Evolutionary conservation across 495 filamentous ascomycete genomes (phyloP).

Genomic region (Aspergillus sclerotioniger): DNA sequence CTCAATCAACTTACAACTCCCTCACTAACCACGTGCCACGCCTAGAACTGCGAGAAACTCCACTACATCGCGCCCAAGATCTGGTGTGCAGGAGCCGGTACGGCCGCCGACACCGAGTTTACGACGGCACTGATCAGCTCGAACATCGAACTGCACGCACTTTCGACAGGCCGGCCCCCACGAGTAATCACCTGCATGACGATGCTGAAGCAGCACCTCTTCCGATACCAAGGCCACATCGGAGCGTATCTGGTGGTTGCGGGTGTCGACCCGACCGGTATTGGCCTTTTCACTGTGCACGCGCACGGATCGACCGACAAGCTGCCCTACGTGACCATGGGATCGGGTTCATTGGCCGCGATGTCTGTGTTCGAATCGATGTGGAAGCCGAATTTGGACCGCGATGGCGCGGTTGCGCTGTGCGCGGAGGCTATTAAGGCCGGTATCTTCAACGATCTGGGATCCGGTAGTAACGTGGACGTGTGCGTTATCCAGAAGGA

Average conservation of each 20-base stretch:
- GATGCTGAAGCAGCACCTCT: constrained; percentile 98
- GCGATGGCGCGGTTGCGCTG: constrained; percentile 78
- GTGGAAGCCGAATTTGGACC: constrained; percentile 79
- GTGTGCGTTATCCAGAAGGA: constrained; percentile 91
- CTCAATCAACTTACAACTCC: neutral
- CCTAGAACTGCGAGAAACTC: constrained; percentile 96
- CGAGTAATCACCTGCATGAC: constrained; percentile 99
- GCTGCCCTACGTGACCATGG: constrained; percentile 99
- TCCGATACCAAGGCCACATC: constrained; percentile 96
- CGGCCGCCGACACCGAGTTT: constrained; percentile 98
- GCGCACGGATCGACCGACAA: constrained; percentile 99
- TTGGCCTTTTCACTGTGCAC: constrained; percentile 97
- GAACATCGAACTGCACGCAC: constrained; percentile 92
- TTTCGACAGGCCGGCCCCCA: constrained; percentile 92
- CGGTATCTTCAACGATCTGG: constrained; percentile 99
- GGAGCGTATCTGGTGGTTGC: constrained; percentile 98
- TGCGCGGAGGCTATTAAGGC: constrained; percentile 87
- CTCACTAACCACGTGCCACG: neutral
- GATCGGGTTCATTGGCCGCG: constrained; percentile 89
- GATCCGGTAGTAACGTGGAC: constrained; percentile 96
- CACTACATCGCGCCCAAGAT: constrained; percentile 99
- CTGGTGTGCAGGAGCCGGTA: constrained; percentile 99
- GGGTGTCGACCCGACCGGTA: constrained; percentile 93
- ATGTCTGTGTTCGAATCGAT: constrained; percentile 98
- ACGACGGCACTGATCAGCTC: constrained; percentile 98